Conservation (phyloP, 371 early-diverging fungal genomes). For the Apophysomyces elegans region DNA sequence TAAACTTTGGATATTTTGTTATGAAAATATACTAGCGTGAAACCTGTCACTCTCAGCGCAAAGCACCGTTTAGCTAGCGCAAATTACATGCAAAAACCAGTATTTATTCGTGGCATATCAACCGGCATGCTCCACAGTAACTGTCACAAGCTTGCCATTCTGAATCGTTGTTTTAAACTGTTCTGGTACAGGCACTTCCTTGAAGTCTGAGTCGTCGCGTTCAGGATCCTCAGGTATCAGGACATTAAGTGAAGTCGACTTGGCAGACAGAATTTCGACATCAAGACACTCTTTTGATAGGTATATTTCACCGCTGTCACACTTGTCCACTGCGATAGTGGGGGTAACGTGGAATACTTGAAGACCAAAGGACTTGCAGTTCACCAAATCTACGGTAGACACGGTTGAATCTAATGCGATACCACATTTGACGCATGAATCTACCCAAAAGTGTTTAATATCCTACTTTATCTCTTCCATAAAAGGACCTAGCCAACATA, state of each 20-base stretch:
- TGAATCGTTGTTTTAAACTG: conserved; percentile 89
- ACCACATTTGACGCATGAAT: conserved; percentile 88
- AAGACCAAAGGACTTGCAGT: conserved; percentile 86
- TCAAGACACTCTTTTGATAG: conserved; percentile 77
- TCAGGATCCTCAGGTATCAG: conserved; percentile 67
- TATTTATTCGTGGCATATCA: conserved; percentile 24
- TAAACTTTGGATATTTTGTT: no score
- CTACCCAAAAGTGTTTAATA: conserved; percentile 35
- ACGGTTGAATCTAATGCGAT: conserved; percentile 86
- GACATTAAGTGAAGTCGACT: conserved; percentile 88
- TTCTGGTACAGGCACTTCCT: conserved; percentile 89
- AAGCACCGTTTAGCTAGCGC: no score
- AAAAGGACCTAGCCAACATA: conserved; percentile 22
- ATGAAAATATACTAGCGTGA: no score
- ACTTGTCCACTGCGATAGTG: conserved; percentile 89
- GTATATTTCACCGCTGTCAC: conserved; percentile 90
- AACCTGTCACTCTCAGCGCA: no score
- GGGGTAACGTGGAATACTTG: conserved; percentile 89
- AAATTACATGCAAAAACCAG: background rate
- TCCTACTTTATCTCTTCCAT: background rate
- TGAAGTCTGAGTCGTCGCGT: conserved; percentile 77
- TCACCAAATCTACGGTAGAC: conserved; percentile 89
- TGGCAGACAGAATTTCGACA: conserved; percentile 89
- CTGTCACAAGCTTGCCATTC: conserved; percentile 80
- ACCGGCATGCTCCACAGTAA: conserved; percentile 83